Evolutionary conservation across 108 stramenopile species (phyloP), one percentile per base, ranked within the genome.

Genomic region (Nannochloropsis oceanica): DNA sequence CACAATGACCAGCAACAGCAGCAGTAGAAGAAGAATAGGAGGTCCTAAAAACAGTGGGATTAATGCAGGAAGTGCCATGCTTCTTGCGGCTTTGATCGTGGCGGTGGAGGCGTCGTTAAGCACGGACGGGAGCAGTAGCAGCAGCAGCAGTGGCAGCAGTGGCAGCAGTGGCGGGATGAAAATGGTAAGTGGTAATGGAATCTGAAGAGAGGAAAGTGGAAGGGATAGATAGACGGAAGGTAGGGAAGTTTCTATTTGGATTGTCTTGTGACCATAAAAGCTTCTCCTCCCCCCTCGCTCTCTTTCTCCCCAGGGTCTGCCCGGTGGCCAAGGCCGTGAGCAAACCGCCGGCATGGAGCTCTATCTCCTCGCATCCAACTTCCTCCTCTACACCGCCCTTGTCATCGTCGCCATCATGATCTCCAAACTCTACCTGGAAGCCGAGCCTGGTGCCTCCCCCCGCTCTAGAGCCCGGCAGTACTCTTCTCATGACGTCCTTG

Each of bases 321-420:
- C 59, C 59, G n/a, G 59, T n/a, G 59, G 22, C 59, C 59, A 73
- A 7, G 59, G 59, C 59, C 59, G 59, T 10, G 87, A 88, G 43
- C 81, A 88, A 44, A 84, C 84, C 34, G 88, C 88, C 13, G 84
- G 84, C 11, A 81, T 81, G 18, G 84, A 85, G 8, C 89, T 89
- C 50, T 89, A 44, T 44, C 46, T 84, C 44, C 86, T 89, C 12
- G 83, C 84, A 25, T 86, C 89, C 7, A 89, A 89, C 44, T 86
- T 89, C 80, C 84, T 89, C 27, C 81, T 89, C 20, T 89, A 89
- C 84, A 81, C 83, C 46, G 89, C 89, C 26, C 83, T 89, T 18
- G 86, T 89, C 50, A 82, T 89, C 3, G 81, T 89, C 43, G 84
- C 86, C 20, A 86, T 86, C 83, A 27, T 89, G 8, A 86, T 86